phyloP scores from a whole-genome alignment of 1,284 basidiomycete genomes.

The Ustilago vetiveriae region DNA sequence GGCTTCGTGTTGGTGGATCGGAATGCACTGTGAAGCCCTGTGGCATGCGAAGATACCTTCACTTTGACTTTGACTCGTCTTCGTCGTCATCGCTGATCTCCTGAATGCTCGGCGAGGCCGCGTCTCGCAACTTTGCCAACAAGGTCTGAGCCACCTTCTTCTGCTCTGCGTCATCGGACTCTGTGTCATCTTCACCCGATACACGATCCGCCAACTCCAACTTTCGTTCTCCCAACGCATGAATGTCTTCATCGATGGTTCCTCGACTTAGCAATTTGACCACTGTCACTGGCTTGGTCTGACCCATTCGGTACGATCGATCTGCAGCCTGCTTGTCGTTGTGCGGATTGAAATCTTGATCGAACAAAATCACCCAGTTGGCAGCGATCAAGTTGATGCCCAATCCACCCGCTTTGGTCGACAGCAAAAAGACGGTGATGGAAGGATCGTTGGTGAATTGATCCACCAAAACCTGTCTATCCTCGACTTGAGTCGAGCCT shows the following conservation, averaged over 20 bases:
- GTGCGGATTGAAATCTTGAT: slow-evolving; percentile 79
- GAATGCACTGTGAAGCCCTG: too few species aligned
- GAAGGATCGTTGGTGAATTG: slow-evolving; percentile 92
- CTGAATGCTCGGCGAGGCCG: slow-evolving; percentile 22
- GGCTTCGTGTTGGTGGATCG: too few species aligned
- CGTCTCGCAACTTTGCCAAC: slow-evolving; percentile 48
- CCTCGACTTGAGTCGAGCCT: slow-evolving; percentile 91
- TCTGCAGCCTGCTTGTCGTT: slow-evolving; percentile 95
- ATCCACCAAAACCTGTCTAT: slow-evolving; percentile 91
- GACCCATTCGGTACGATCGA: slow-evolving; percentile 96
- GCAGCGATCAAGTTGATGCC: slow-evolving; percentile 72
- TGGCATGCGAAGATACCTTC: too few species aligned
- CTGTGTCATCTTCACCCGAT: slow-evolving; percentile 53
- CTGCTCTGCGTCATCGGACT: slow-evolving; percentile 54
- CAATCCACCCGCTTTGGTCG: slow-evolving; percentile 85
- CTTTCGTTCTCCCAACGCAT: slow-evolving; percentile 56
- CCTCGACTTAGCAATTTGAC: slow-evolving; percentile 91
- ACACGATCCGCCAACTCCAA: slow-evolving; percentile 62
- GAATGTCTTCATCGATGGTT: slow-evolving; percentile 77
- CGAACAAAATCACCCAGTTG: slow-evolving; percentile 78
- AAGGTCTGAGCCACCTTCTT: slow-evolving; percentile 49
- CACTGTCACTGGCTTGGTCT: slow-evolving; percentile 85
- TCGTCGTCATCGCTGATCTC: slow-evolving; percentile 35
- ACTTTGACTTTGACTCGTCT: slow-evolving; percentile 1
- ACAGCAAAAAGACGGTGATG: slow-evolving; percentile 93